Percentiles rank a stretch among this genome's conserved stretches.
Conservation (phyloP, 371 early-diverging fungal species). For the Mucor circinelloides region DNA sequence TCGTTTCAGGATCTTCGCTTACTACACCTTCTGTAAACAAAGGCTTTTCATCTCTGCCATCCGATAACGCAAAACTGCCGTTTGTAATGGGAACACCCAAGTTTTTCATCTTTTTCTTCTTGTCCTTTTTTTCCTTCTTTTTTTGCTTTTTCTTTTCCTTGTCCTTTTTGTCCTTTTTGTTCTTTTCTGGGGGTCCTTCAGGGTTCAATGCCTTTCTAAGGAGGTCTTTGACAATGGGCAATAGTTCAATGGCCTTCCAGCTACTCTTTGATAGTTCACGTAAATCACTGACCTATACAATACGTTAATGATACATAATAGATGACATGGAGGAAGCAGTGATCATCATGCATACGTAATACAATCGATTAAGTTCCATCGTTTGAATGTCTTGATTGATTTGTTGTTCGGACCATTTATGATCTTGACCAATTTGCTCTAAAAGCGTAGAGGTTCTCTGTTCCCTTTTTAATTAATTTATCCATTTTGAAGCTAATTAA, state of each 20-base stretch:
- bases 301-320: neutral
- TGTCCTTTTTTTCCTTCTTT: conserved; percentile 23
- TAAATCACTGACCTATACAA: conserved; percentile 52
- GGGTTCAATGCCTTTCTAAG: conserved; percentile 24
- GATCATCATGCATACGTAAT: conserved; percentile 37
- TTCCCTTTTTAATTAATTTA: neutral
- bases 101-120: conserved; percentile 14
- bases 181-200: conserved; percentile 1
- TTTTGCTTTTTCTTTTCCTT: conserved; percentile 26
- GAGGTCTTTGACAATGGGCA: conserved; percentile 40
- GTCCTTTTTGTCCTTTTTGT: conserved; percentile 27
- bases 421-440: conserved; percentile 64
- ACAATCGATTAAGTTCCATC: conserved; percentile 56
- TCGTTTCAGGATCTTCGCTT: conserved; percentile 30
- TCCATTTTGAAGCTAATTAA: neutral
- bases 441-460: conserved; percentile 65
- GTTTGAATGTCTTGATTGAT: conserved; percentile 54
- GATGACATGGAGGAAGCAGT: neutral
- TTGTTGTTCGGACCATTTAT: conserved; percentile 63
- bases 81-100: conserved; percentile 29
- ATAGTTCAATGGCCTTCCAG: conserved; percentile 57
- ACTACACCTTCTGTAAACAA: conserved; percentile 8
- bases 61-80: neutral
- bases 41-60: conserved; percentile 13
- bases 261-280: conserved; percentile 62